phyloP scores from a whole-genome alignment of 306 rosid species.

The Fragaria iinumae region DNA sequence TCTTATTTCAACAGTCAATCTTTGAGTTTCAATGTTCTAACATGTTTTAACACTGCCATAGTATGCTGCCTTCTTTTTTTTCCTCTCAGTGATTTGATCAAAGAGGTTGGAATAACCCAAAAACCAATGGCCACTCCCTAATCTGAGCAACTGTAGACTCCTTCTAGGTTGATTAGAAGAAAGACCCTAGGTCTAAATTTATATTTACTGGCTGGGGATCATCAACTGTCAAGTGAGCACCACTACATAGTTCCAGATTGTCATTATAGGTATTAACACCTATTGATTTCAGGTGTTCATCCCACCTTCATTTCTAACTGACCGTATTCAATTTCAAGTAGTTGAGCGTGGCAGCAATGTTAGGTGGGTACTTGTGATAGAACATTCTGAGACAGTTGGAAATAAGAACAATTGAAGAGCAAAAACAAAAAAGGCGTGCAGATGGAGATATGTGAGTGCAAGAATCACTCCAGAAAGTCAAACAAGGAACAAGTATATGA shows the following conservation, averaged over 20 bases:
- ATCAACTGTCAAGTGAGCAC: neutral
- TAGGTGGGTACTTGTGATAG: neutral
- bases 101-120: neutral
- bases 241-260: neutral
- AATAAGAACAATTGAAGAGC: too few relatives aligned
- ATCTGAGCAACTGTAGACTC: neutral
- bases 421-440: neutral
- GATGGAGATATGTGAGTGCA: constrained; percentile 8
- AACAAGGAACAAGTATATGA: constrained; percentile 7
- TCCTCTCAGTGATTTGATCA: neutral
- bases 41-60: too few relatives aligned
- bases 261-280: too few relatives aligned
- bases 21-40: too few relatives aligned
- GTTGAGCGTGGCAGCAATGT: neutral
- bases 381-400: neutral
- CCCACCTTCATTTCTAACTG: neutral
- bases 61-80: too few relatives aligned
- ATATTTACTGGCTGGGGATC: neutral
- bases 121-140: neutral
- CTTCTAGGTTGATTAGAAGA: neutral
- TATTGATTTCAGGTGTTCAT: neutral
- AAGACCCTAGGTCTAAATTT: neutral
- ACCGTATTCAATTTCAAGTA: neutral
- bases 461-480: neutral
- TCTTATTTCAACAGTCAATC: too few relatives aligned